Evolutionary conservation across 345 rosid species (phyloP), one percentile per base, ranked within the genome.

Genomic region (Bretschneidera sinensis): DNA sequence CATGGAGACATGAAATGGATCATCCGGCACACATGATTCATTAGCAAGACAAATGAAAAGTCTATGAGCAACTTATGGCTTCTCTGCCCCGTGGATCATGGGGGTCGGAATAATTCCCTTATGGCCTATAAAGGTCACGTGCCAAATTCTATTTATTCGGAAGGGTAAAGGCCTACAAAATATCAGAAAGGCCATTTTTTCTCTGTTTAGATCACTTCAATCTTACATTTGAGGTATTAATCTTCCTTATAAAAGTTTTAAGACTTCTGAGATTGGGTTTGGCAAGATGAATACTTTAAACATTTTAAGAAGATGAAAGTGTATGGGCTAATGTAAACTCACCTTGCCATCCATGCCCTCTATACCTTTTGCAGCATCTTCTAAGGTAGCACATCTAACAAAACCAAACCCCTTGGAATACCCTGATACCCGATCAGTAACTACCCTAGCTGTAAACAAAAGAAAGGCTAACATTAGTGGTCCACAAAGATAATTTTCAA

Each of bases 261-360:
- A 49, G 52, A 19, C 21, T 31, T 9, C 13, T 17, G 21, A 21
- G 21, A 31, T 31, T 31, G 35, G 6, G 9, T 4, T 31, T 31
- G 4, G 35, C 35, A 4, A 31, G 35, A 31, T 31, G 35, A 31
- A 31, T 4, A 31, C 35, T 31, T 6, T 24, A 45, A 47, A 23
- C 14, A 59, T 45, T 22, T 25, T 21, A 60, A 7, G 18, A 60
- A n/a, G n/a, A n/a, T n/a, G n/a, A n/a, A n/a, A n/a, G n/a, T n/a
- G n/a, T n/a, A n/a, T n/a, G n/a, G 17, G n/a, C 24, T 19, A 33
- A 9, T 19, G 6, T 33, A 22, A 63, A 58, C 80, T 57, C 66
- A 94, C 99, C 86, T 90, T 79, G 24, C 97, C 99, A 79, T 90
- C 86, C 96, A 94, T 88, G 59, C 88, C 96, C 60, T 83, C 80